Evolutionary conservation across 2,329 filamentous ascomycete species (phyloP).

Genomic region (Penicillium sp.): DNA sequence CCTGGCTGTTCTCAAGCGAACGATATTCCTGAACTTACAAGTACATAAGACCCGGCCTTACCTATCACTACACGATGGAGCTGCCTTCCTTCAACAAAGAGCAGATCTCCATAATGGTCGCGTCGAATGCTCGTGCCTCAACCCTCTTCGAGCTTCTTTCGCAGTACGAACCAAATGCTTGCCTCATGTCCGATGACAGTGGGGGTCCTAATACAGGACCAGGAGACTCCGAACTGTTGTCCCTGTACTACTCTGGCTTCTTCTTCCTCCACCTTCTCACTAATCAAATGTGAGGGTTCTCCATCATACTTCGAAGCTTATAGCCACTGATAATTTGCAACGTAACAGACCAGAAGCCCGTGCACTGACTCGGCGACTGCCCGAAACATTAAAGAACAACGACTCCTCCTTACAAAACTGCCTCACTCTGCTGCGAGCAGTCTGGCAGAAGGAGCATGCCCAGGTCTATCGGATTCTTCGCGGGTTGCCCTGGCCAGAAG

Average conservation of each 20-base stretch:
- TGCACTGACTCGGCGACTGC: conserved; percentile 43
- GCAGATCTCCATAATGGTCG: conserved; percentile 34
- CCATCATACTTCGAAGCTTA: background rate
- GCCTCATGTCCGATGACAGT: conserved; percentile 30
- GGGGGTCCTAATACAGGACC: conserved; percentile 14
- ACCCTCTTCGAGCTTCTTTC: conserved; percentile 41
- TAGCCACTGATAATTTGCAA: background rate
- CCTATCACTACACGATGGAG: conserved; percentile 27
- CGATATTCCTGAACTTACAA: background rate
- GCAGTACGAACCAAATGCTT: conserved; percentile 41
- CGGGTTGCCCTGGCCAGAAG: conserved; percentile 39
- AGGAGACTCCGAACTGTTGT: conserved; percentile 35
- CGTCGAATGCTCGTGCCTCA: conserved; percentile 33
- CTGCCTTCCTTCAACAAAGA: conserved; percentile 35
- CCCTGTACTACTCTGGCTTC: conserved; percentile 44
- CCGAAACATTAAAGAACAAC: conserved; percentile 31
- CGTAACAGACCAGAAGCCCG: conserved; percentile 43
- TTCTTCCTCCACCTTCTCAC: conserved; percentile 46
- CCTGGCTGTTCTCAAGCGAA: background rate
- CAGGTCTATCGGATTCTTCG: conserved; percentile 42
- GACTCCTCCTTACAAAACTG: conserved; percentile 42
- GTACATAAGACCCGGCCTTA: background rate
- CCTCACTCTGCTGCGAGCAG: conserved; percentile 39
- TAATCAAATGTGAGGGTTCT: conserved; percentile 41
- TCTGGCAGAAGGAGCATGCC: conserved; percentile 43